These are phyloP conservation scores for Blastobotrys indianensis DNA, from an alignment of 1,139 yeast species.

Conservation along the genomic window DNA sequence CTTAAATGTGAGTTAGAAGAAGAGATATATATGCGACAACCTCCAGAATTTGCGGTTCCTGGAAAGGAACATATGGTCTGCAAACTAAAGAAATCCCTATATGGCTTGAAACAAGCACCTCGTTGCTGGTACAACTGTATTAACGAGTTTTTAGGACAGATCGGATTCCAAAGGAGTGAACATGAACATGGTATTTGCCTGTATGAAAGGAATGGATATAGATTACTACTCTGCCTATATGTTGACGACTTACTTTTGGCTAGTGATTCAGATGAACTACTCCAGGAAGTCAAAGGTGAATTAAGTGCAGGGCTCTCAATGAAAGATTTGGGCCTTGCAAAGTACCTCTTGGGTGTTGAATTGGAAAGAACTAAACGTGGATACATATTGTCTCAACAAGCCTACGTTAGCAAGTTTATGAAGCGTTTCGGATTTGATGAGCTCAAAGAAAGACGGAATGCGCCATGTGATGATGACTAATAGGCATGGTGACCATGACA, in stretches of 20 bases:
- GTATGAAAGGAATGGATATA: neutral
- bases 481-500: neutral
- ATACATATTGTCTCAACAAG: neutral
- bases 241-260: neutral
- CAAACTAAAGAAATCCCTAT: conserved; percentile 19
- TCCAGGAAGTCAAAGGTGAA: neutral
- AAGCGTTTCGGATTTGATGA: neutral
- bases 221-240: neutral
- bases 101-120: conserved; percentile 27
- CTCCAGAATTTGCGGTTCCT: conserved; percentile 13
- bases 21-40: conserved; percentile 21
- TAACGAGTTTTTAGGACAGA: neutral
- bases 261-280: neutral
- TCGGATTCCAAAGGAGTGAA: neutral
- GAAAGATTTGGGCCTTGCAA: neutral
- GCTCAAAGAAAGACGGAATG: neutral
- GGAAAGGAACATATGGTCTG: conserved; percentile 13
- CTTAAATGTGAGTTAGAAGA: conserved; percentile 22
- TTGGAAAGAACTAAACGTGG: neutral
- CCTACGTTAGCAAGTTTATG: neutral
- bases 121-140: conserved; percentile 18
- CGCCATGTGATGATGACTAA: neutral
- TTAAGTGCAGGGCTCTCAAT: neutral
- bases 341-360: neutral
- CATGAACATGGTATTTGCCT: neutral